A percentile compares a stretch with the other conserved stretches of the same genome.
phyloP scores from a whole-genome alignment of 345 rosid species.

The Citrus inodora region DNA sequence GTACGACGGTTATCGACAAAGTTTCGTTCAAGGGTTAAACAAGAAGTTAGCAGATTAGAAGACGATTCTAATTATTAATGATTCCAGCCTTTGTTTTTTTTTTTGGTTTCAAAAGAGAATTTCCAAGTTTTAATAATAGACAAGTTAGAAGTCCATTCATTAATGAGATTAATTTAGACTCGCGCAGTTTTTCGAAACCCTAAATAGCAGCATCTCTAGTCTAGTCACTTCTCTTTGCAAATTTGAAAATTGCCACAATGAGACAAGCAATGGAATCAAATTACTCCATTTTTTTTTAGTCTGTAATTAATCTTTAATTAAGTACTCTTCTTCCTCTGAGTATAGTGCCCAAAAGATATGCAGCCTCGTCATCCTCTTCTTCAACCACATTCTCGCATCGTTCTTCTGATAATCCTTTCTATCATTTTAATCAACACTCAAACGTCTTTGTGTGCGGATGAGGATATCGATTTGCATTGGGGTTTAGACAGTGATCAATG shows the following conservation, averaged over 20 bases:
- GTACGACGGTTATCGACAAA: background rate
- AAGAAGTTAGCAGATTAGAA: no score
- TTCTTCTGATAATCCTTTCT: background rate
- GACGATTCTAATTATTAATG: no score
- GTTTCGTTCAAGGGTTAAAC: no score
- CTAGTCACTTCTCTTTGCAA: no score
- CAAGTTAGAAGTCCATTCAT: background rate
- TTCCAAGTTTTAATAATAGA: background rate
- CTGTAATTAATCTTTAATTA: no score
- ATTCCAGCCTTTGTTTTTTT: background rate
- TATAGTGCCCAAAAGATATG: background rate
- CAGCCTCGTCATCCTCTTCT: background rate
- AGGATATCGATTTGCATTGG: constrained; percentile 22
- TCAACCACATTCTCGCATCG: background rate
- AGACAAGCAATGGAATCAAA: background rate
- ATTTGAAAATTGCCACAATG: background rate
- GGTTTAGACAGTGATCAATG: background rate
- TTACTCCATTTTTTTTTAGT: background rate
- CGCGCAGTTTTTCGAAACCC: background rate
- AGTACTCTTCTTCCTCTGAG: no score
- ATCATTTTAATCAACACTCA: background rate
- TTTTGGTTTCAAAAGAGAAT: background rate
- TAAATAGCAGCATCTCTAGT: background rate
- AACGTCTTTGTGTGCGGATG: background rate
- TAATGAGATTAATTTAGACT: background rate